These are phyloP conservation scores for Xylaria acuta DNA, from an alignment of 495 filamentous ascomycete species.

Conservation along the genomic window DNA sequence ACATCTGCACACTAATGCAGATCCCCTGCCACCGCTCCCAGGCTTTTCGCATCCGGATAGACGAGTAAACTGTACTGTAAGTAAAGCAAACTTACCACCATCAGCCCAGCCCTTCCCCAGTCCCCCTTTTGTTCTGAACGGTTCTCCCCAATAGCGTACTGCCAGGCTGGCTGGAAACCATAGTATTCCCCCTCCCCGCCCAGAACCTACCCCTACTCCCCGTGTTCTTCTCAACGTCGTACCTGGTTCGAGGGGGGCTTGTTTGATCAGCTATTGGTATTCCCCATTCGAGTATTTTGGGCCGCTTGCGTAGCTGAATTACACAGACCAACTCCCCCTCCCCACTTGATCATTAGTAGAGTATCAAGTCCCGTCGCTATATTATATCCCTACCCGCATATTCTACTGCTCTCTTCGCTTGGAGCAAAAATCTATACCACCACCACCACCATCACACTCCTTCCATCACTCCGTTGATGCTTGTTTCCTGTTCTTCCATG, in stretches of 20 bases:
- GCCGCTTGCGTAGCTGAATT: conserved; percentile 18
- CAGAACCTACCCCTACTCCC: conserved; percentile 2
- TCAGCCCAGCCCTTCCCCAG: conserved; percentile 18
- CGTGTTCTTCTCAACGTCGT: not conserved
- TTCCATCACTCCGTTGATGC: not conserved
- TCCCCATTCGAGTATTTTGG: conserved; percentile 18
- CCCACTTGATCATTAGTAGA: conserved; percentile 7
- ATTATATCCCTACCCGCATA: not conserved
- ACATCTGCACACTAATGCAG: conserved; percentile 19
- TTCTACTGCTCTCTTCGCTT: not conserved
- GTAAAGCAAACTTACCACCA: conserved; percentile 9
- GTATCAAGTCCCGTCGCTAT: conserved; percentile 7
- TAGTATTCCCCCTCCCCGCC: not conserved
- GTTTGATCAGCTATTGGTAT: conserved; percentile 22
- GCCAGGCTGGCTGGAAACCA: conserved; percentile 4
- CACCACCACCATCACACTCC: not conserved
- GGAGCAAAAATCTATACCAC: not conserved
- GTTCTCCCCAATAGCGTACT: not conserved
- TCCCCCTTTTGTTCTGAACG: conserved; percentile 2
- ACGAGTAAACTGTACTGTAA: not conserved
- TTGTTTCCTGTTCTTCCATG: not conserved
- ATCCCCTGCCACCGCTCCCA: conserved; percentile 19
- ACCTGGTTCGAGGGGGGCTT: not conserved
- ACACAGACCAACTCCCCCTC: not conserved
- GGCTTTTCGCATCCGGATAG: not conserved